Conservation (phyloP, 2,329 filamentous ascomycete species). For the Coniochaeta sp. region DNA sequence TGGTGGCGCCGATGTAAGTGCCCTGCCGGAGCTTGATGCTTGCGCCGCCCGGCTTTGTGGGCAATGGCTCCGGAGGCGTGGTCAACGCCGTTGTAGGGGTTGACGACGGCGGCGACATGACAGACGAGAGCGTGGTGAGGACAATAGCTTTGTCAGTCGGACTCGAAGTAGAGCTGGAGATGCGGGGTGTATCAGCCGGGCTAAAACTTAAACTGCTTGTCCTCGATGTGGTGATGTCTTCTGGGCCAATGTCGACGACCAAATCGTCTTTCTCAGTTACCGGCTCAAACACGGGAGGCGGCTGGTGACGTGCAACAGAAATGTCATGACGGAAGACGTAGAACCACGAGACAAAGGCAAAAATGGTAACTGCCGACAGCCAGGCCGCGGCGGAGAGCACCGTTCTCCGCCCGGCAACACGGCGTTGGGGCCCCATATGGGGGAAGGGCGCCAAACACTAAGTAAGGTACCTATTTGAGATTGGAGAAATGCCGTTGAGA, state of each 20-base stretch:
- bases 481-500: neutral
- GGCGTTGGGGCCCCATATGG: neutral
- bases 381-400: slow-evolving; percentile 4
- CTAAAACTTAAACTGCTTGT: neutral
- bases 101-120: neutral
- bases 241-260: neutral
- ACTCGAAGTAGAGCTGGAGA: neutral
- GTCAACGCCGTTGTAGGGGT: neutral
- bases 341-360: slow-evolving; percentile 7
- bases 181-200: neutral
- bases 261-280: neutral
- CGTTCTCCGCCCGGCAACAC: slow-evolving; percentile 4
- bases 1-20: slow-evolving; percentile 12
- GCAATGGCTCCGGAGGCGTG: neutral
- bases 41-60: slow-evolving; percentile 4
- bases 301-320: neutral
- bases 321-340: neutral
- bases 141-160: neutral
- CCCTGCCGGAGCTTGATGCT: slow-evolving; percentile 28
- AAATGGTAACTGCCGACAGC: slow-evolving; percentile 7
- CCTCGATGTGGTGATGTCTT: neutral
- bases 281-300: neutral
- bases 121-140: neutral
- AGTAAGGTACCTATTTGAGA: no score
- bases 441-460: neutral